Evolutionary conservation across 768 basidiomycete genomes (phyloP).

Genomic region (Steccherinum ochraceum): DNA sequence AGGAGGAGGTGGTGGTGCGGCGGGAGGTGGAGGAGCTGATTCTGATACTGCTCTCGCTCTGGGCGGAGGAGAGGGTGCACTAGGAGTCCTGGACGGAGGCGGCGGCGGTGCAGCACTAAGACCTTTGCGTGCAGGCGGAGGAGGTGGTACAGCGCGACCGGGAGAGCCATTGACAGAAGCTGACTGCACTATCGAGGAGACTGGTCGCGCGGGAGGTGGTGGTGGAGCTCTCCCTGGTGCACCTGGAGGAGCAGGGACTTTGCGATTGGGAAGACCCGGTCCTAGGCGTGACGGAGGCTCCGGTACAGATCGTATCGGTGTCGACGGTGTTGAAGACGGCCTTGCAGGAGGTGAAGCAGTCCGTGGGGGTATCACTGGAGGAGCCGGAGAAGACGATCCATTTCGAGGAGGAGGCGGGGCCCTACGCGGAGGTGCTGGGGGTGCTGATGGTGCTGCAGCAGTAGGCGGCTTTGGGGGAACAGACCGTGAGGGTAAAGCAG

Average conservation of each 20-base stretch:
- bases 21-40: slow-evolving; percentile 1
- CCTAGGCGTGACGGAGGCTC: slow-evolving; percentile 17
- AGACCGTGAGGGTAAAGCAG: slow-evolving; percentile 26
- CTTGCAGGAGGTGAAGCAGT: slow-evolving; percentile 19
- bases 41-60: slow-evolving; percentile 11
- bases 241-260: slow-evolving; percentile 20
- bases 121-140: slow-evolving; percentile 31
- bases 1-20: slow-evolving; percentile 22
- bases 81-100: slow-evolving; percentile 28
- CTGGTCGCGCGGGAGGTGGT: slow-evolving; percentile 19
- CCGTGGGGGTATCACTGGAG: slow-evolving; percentile 18
- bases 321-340: slow-evolving; percentile 9
- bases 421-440: slow-evolving; percentile 30
- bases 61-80: slow-evolving; percentile 26
- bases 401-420: slow-evolving; percentile 22
- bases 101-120: slow-evolving; percentile 17
- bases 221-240: slow-evolving; percentile 21
- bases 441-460: slow-evolving; percentile 28
- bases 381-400: slow-evolving; percentile 33
- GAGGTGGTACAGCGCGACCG: slow-evolving; percentile 31
- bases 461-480: slow-evolving; percentile 26
- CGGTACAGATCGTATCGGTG: slow-evolving; percentile 16
- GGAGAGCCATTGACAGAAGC: slow-evolving; percentile 20
- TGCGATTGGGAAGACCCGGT: slow-evolving; percentile 15
- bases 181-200: slow-evolving; percentile 13